Conservation (phyloP, 805 yeast species). For the Hanseniaspora hatyaiensis region DNA sequence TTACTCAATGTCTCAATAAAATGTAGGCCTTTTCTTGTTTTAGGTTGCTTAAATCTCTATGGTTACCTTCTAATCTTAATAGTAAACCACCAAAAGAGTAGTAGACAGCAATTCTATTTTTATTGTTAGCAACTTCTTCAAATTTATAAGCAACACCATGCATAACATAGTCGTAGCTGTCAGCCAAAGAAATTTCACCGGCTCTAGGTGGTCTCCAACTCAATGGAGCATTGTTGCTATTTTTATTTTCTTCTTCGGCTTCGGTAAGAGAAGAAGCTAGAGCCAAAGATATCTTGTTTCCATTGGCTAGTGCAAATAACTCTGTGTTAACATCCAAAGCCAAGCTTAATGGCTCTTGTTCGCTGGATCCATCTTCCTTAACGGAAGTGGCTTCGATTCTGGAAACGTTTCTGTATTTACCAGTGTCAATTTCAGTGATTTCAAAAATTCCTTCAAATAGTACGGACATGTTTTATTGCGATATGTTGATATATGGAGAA, state of each 20-base stretch:
- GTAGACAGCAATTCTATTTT: slow-evolving; percentile 69
- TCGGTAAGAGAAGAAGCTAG: slow-evolving; percentile 65
- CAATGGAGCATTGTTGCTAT: slow-evolving; percentile 28
- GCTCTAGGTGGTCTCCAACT: slow-evolving; percentile 55
- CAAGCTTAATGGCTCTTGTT: slow-evolving; percentile 68
- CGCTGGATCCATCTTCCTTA: slow-evolving; percentile 39
- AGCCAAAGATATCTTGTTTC: slow-evolving; percentile 74
- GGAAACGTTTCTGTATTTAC: slow-evolving; percentile 82
- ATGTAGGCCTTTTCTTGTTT: slow-evolving; percentile 91
- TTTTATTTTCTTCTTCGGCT: slow-evolving; percentile 35
- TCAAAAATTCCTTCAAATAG: slow-evolving; percentile 88
- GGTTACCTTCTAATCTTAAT: slow-evolving; percentile 88
- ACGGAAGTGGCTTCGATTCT: slow-evolving; percentile 83
- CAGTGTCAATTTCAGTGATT: slow-evolving; percentile 72
- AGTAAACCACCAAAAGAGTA: slow-evolving; percentile 92
- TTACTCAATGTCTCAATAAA: slow-evolving; percentile 58
- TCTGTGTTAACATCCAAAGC: slow-evolving; percentile 69
- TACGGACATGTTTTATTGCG: slow-evolving; percentile 30
- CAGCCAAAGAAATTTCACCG: slow-evolving; percentile 78
- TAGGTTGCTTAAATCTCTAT: slow-evolving; percentile 73
- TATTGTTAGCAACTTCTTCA: slow-evolving; percentile 51
- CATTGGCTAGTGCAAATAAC: slow-evolving; percentile 67
- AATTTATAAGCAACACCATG: slow-evolving; percentile 94
- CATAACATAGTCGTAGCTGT: slow-evolving; percentile 97
- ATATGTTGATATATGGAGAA: no score